Evolutionary conservation across 1,139 yeast genomes (phyloP).

Genomic region (Kluyveromyces sp.): DNA sequence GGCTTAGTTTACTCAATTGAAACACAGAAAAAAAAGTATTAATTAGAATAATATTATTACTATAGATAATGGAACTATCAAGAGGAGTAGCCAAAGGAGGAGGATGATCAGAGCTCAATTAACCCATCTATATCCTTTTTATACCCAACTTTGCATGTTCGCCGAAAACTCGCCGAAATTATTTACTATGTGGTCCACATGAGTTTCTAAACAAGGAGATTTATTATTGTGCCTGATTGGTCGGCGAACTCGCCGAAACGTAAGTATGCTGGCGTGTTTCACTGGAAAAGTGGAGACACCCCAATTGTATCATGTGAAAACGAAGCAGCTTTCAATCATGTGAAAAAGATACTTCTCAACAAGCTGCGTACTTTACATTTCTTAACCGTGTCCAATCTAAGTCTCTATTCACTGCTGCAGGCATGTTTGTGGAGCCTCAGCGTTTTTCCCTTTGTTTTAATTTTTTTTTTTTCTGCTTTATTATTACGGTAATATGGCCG

Average conservation of each 20-base stretch:
- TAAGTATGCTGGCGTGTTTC: neutral
- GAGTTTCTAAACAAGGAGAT: neutral
- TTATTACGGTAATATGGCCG: too few species aligned
- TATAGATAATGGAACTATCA: neutral
- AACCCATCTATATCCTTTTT: neutral
- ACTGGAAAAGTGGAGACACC: neutral
- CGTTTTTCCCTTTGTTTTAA: too few species aligned
- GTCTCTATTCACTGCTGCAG: too few species aligned
- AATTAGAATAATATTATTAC: too few species aligned
- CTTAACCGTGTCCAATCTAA: neutral
- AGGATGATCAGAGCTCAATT: neutral
- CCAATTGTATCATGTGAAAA: neutral
- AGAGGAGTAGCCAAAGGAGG: neutral
- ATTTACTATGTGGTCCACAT: neutral
- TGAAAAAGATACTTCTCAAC: neutral
- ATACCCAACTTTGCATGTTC: neutral
- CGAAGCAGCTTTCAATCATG: neutral
- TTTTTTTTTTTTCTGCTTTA: too few species aligned
- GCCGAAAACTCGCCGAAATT: neutral
- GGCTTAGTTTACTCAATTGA: too few species aligned
- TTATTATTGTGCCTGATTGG: neutral
- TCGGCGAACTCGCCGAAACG: slow-evolving; percentile 1
- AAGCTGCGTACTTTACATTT: neutral
- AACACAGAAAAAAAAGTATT: too few species aligned
- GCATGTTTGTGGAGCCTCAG: too few species aligned